Evolutionary conservation across 2,329 filamentous ascomycete species (phyloP), one percentile per base, ranked within the genome.

Genomic region (Alternaria angustiovoidea): DNA sequence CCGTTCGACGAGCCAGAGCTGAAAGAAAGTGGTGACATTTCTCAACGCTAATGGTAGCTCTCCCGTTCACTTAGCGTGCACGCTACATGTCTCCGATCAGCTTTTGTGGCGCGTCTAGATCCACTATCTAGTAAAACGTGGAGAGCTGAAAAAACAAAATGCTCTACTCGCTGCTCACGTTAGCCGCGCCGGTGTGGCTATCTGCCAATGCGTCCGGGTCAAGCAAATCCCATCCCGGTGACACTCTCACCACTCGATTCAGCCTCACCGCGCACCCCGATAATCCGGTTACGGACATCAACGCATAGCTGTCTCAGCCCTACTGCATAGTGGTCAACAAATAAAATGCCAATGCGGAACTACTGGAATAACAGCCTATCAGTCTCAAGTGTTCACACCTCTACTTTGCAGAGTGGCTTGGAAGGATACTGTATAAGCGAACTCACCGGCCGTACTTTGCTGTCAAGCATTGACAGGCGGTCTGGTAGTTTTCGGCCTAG

Each of bases 101-200:
- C 28, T 36, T 20, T 30, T 24, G 30, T 48, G 46, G 46, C 46
- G 46, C 46, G 8, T 48, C 46, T 36, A 48, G 46, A 48, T 36
- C 46, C 46, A 36, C 46, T 36, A 18, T 20, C 18, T 48, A 48
- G 46, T 14, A 24, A 43, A 53, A 28, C 51, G 51, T 53, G 51
- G 51, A 53, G 51, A 53, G 51, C 51, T 53, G 51, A 43, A 53
- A 53, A 42, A 30, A 30, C 6, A 32, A 34, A 30, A 53, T 30
- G 28, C 28, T 30, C 28, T 30, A 30, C 28, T 30, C 9, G 28
- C 28, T 30, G 28, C 28, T 30, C 8, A 30, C 28, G 28, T 30
- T 30, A 12, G 28, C 28, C 28, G 28, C 22, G 49, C 49, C 14
- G 18, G 49, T 24, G 51, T 18, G 51, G 26, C 51, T 43, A 42